These are phyloP conservation scores for Exophiala oligosperma DNA, from an alignment of 2,329 filamentous ascomycete genomes.

Conservation along the genomic window DNA sequence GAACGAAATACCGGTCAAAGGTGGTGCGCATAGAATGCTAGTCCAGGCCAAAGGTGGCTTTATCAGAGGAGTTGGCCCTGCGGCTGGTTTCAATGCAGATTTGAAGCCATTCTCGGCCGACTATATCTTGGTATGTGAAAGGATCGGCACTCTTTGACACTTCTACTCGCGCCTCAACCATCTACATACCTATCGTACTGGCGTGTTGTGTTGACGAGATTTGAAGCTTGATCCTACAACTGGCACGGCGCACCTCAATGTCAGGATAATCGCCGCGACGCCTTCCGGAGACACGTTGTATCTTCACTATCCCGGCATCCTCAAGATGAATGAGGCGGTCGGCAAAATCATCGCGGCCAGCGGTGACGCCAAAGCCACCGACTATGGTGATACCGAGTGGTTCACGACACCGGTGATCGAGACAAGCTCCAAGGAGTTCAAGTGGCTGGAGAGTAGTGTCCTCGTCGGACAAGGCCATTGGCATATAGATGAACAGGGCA, in stretches of 20 bases:
- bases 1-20: no score
- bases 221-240: conserved; percentile 7
- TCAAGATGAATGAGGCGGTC: conserved; percentile 13
- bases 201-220: no score
- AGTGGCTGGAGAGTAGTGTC: conserved; percentile 17
- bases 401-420: conserved; percentile 13
- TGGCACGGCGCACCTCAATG: conserved; percentile 11
- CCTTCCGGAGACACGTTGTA: conserved; percentile 9
- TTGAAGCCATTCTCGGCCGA: no score
- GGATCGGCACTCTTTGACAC: not conserved
- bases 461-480: conserved; percentile 15
- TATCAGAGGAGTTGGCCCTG: no score
- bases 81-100: no score
- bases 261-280: conserved; percentile 9
- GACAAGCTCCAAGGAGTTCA: conserved; percentile 12
- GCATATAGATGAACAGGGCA: conserved; percentile 4
- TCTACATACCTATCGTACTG: no score
- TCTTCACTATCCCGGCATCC: conserved; percentile 15
- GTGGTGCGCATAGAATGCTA: no score
- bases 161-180: not conserved
- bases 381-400: conserved; percentile 12
- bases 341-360: not conserved
- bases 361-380: conserved; percentile 15
- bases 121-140: not conserved
- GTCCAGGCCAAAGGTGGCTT: no score